Base-by-base conservation (phyloP, 176 grass and related monocot species). In the Panicum miliaceum region DNA sequence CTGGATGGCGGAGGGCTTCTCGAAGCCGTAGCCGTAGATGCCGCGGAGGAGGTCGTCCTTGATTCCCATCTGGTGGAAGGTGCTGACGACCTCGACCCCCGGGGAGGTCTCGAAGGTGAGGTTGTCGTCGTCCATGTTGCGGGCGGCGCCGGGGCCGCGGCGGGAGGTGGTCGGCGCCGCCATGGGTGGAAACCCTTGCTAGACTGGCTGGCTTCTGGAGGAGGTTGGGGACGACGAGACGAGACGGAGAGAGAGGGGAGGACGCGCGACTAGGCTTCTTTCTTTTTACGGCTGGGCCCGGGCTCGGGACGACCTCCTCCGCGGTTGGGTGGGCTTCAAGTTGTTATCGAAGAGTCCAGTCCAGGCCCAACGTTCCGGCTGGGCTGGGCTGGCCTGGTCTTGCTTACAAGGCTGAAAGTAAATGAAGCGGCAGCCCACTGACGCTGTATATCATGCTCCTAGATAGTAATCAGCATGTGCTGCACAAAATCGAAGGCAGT, bases 1-100 rank as follows among this genome's bases (percentile, higher is more conserved):
- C 89, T 96, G 93, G 92, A 99, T 99, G n/a, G 96, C 93, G 0
- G 96, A 96, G 43, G 96, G 96, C 85, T 99, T 99, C 93, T 96
- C 96, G 77, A 99, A 96, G 68, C 96, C 96, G 61, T 94, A 96
- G 35, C 73, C 83, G 80, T 99, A 99, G 87, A 99, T 94, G 73
- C 96, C 96, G 36, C 91, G 88, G 18, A 99, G 96, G 37, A 99
- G 92, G 58, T 96, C 89, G 83, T 98, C 96, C 76, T 81, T 92
- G 76, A 99, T 92, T 8, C 93, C 96, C 93, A 99, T 99, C 86
- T 91, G 87, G 77, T 98, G 93, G 89, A 98, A 98, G 87, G 77
- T 95, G 66, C 76, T 89, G 14, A 98, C 86, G 26, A 93, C 96
- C 81, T 98, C 91, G 5, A 98, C 96, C 35, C 96, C 93, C 19